Percentiles rank a stretch among this genome's conserved stretches.
These are phyloP conservation scores for Trichoderma harzianum DNA, from an alignment of 2,329 filamentous ascomycete species.

Conservation along the genomic window DNA sequence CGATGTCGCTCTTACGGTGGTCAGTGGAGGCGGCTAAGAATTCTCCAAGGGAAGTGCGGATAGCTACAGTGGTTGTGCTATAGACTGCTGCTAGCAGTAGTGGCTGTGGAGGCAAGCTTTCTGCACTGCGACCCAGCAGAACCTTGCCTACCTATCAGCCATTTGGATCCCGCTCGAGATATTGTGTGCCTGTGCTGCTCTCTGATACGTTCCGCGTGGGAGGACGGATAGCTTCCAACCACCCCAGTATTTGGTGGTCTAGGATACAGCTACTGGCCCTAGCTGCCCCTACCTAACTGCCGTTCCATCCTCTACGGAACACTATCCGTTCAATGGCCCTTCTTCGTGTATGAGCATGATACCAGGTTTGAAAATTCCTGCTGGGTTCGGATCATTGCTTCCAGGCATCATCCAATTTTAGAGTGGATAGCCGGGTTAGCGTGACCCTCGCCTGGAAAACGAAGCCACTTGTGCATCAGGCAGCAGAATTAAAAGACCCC, in stretches of 20 bases:
- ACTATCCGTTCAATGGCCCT: background rate
- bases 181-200: background rate
- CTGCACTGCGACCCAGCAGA: background rate
- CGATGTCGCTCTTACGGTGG: background rate
- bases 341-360: background rate
- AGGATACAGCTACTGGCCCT: background rate
- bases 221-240: background rate
- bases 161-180: background rate
- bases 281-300: background rate
- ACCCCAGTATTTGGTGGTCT: background rate
- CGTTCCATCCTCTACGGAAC: background rate
- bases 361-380: background rate
- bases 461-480: background rate
- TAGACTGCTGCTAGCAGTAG: background rate
- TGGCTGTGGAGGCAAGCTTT: background rate
- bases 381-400: background rate
- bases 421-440: background rate
- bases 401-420: background rate
- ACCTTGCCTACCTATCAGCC: background rate
- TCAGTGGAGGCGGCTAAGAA: constrained; percentile 3
- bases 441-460: background rate
- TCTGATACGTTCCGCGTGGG: background rate
- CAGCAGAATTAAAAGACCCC: constrained; percentile 5
- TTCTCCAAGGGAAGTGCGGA: background rate
- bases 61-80: background rate